Base-by-base conservation (phyloP, 1,284 basidiomycete species). In the Heterobasidion parviporum region DNA sequence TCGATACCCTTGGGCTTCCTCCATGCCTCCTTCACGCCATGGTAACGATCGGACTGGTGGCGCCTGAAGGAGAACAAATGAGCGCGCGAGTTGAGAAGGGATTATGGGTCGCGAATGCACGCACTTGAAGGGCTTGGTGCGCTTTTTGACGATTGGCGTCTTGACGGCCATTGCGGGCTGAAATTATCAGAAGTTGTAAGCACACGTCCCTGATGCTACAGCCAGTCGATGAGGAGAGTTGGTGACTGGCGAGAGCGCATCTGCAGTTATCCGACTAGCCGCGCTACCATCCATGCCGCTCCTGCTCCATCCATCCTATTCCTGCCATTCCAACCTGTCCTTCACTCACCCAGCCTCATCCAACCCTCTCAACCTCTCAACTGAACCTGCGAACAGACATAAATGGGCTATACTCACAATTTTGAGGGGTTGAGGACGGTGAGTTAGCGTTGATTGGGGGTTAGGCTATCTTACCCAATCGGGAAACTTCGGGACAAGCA, bases 1-100 rank as follows among this genome's bases (percentile, higher is more conserved):
- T 94, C 93, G 67, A 94, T 94, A 90, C 92, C 89, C 84, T 95
- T 96, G 65, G 93, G 93, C 79, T 96, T 98, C 74, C 94, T 83
- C 95, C 94, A 98, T 81, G 90, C 80, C 81, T 95, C 93, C 82
- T 94, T 94, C 65, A 98, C 94, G 64, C 87, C 79, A 72, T 90
- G 83, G 80, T 96, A 98, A 71, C 95, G 89, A 79, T 97, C 94
- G 57, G 92, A 95, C 77, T 98, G 94, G 77, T 97, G 94, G 74
- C 94, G 92, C 81, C 90, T 93, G 70, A 12, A 53, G 59, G 50
- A 54, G 61, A 61, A 61, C 59, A 44, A 69, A 60, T 57, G 32
- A 50, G 43, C 26, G 45, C 38, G 50, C 16, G 35, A 36, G 35
- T 48, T 33, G 43, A 56, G 20, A 20, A 47, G 16, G 32, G 35